Base-by-base conservation (phyloP, 176 grass and related monocot genomes). In the Juncus inflexus region DNA sequence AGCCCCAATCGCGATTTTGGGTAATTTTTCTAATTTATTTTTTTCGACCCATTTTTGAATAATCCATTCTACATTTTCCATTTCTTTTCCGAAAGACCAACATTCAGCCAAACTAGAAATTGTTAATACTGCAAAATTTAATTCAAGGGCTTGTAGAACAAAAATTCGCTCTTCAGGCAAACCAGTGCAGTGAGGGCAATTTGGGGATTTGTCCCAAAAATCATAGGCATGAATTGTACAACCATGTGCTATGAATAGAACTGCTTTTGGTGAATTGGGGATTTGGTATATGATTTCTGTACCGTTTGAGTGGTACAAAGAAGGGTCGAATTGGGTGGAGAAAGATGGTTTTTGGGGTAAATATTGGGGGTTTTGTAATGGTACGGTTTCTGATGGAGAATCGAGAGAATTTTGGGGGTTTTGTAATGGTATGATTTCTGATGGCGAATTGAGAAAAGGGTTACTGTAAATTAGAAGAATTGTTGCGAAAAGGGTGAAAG, bases 251-350 rank as follows among this genome's bases (percentile, higher is more conserved):
- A 80, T 70, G 72, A 96, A 96, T 15, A 96, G 10, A 50, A 73
- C 74, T 15, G 87, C 87, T 56, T 81, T 81, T 6, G 72, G 79
- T 15, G 50, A 67, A 19, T 60, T 55, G 4, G 87, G 87, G 0
- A 90, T 77, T 77, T 90, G 87, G 84, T 83, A 96, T 65, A 96
- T 83, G 79, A 88, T 74, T 73, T 91, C 82, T 38, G 86, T 87
- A 42, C 87, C 77, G 66, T 79, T 90, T 77, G 75, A 60, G 12
- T 16, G 65, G 71, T 62, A 72, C 6, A 87, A 52, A 59, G 40
- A 79, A 63, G 91, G 79, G 63, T 85, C 75, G 53, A 90, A 78
- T 45, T 42, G 84, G 60, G 81, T 55, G 12, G 81, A 70, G 15
- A 71, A 58, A 7, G n/a, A 1, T 42, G 38, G 53, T 38, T 70